Percentiles rank a stretch among this genome's conserved stretches.
Evolutionary conservation across 1,284 basidiomycete species (phyloP).

Genomic region (Sporisorium exsertum): DNA sequence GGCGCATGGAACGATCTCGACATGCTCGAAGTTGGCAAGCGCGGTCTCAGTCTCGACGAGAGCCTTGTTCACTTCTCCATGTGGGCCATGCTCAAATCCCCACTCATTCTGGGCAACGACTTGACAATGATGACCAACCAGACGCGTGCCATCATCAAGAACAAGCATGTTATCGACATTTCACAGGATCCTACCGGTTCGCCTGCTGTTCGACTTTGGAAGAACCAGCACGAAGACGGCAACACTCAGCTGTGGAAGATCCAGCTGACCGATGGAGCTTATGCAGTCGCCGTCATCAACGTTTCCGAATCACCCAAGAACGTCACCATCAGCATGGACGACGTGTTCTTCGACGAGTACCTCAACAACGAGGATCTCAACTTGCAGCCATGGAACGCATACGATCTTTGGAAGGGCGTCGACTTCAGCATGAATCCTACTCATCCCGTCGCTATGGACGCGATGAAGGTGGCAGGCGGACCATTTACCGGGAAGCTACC

Average conservation of each 20-base stretch:
- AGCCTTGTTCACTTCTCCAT: slow-evolving; percentile 61
- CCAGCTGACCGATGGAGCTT: slow-evolving; percentile 38
- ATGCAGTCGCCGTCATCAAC: slow-evolving; percentile 45
- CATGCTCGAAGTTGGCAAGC: slow-evolving; percentile 54
- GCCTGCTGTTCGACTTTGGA: slow-evolving; percentile 52
- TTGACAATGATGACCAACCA: slow-evolving; percentile 52
- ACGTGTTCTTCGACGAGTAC: slow-evolving; percentile 41
- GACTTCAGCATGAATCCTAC: slow-evolving; percentile 22
- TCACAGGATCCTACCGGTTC: slow-evolving; percentile 56
- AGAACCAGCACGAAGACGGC: slow-evolving; percentile 24
- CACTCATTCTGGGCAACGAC: slow-evolving; percentile 68
- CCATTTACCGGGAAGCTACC: slow-evolving; percentile 16
- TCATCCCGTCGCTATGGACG: slow-evolving; percentile 9
- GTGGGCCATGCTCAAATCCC: slow-evolving; percentile 65
- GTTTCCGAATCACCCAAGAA: slow-evolving; percentile 38
- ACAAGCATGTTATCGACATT: slow-evolving; percentile 62
- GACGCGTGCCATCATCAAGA: slow-evolving; percentile 55
- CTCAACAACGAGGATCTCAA: slow-evolving; percentile 21
- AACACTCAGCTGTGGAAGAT: slow-evolving; percentile 49
- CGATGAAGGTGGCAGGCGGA: slow-evolving; percentile 19
- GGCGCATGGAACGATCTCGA: slow-evolving; percentile 66
- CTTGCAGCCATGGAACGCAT: slow-evolving; percentile 22
- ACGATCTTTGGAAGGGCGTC: slow-evolving; percentile 37
- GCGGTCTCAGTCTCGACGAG: slow-evolving; percentile 47
- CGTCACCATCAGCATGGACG: slow-evolving; percentile 19